Percentiles rank a stretch among this genome's conserved stretches.
Conservation (phyloP, 2,329 filamentous ascomycete species). For the Metarhizium humberi region DNA sequence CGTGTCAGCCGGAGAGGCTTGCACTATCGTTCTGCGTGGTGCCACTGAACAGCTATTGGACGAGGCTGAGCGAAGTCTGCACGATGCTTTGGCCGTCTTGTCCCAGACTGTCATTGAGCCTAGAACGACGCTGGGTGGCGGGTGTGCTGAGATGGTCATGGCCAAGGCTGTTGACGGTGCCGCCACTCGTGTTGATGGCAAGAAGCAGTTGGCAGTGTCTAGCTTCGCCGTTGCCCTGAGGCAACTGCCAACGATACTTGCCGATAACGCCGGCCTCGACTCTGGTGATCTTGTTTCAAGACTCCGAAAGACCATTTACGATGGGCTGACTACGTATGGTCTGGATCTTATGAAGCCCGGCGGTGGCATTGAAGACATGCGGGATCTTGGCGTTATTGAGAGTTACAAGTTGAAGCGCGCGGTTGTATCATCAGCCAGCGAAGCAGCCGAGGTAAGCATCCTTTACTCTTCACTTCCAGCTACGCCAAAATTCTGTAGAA, state of each 20-base stretch:
- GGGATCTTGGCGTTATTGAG: conserved; percentile 89
- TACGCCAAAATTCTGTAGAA: not conserved
- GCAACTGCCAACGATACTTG: conserved; percentile 91
- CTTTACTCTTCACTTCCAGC: not conserved
- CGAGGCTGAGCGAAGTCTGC: conserved; percentile 89
- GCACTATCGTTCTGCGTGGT: conserved; percentile 91
- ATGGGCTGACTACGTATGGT: conserved; percentile 85
- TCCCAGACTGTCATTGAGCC: conserved; percentile 96
- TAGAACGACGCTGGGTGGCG: conserved; percentile 86
- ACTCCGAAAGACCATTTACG: conserved; percentile 88
- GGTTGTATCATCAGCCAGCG: conserved; percentile 92
- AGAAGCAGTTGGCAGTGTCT: conserved; percentile 90
- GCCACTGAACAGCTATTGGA: conserved; percentile 95
- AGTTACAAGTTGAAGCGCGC: conserved; percentile 98
- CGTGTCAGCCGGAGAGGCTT: conserved; percentile 85
- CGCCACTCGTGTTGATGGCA: conserved; percentile 88
- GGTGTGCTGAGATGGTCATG: conserved; percentile 98
- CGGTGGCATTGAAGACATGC: conserved; percentile 91
- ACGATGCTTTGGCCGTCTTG: conserved; percentile 91
- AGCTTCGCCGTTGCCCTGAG: conserved; percentile 82
- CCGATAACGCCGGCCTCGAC: conserved; percentile 94
- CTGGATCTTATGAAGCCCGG: conserved; percentile 83
- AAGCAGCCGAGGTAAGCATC: conserved; percentile 79
- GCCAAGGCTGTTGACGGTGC: conserved; percentile 93
- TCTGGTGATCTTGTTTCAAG: conserved; percentile 88